These are phyloP conservation scores for Elsinoe fawcettii DNA, from an alignment of 2,329 filamentous ascomycete genomes.

Conservation along the genomic window DNA sequence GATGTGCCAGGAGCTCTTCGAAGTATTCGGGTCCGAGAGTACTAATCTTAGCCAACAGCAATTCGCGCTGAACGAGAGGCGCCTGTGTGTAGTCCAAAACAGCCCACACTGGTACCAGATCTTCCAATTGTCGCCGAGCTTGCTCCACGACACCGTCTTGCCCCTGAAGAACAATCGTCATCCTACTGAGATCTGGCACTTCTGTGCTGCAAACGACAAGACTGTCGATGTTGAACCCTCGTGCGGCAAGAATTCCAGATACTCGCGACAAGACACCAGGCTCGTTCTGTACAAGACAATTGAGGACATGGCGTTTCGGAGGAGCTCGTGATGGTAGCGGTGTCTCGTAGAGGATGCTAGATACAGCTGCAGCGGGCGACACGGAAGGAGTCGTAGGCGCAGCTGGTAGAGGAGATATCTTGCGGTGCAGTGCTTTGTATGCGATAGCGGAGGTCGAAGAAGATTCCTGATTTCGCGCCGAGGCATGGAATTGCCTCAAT, in stretches of 20 bases:
- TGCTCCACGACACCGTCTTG: slow-evolving; percentile 98
- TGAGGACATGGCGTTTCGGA: slow-evolving; percentile 90
- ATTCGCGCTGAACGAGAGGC: slow-evolving; percentile 88
- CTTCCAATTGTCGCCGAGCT: slow-evolving; percentile 87
- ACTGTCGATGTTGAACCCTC: slow-evolving; percentile 98
- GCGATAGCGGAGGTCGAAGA: slow-evolving; percentile 88
- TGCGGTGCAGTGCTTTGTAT: slow-evolving; percentile 93
- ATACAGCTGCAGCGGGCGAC: slow-evolving; percentile 84
- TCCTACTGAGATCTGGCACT: slow-evolving; percentile 90
- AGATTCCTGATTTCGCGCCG: slow-evolving; percentile 32
- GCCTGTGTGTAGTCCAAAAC: slow-evolving; percentile 92
- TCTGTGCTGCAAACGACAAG: slow-evolving; percentile 97
- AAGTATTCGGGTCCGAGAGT: slow-evolving; percentile 97
- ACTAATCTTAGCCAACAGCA: slow-evolving; percentile 92
- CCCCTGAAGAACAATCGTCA: slow-evolving; percentile 96
- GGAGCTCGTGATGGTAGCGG: slow-evolving; percentile 74
- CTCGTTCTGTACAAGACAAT: slow-evolving; percentile 98
- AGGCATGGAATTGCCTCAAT: slow-evolving; percentile 19
- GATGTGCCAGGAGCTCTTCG: slow-evolving; percentile 90
- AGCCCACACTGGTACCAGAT: slow-evolving; percentile 95
- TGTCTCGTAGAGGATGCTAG: slow-evolving; percentile 98
- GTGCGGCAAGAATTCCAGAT: slow-evolving; percentile 88
- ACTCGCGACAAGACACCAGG: slow-evolving; percentile 94
- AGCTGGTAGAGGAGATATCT: slow-evolving; percentile 74
- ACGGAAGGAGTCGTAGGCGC: slow-evolving; percentile 67